phyloP scores from a whole-genome alignment of 371 early-diverging fungal genomes.

The Mucor velutinosus region DNA sequence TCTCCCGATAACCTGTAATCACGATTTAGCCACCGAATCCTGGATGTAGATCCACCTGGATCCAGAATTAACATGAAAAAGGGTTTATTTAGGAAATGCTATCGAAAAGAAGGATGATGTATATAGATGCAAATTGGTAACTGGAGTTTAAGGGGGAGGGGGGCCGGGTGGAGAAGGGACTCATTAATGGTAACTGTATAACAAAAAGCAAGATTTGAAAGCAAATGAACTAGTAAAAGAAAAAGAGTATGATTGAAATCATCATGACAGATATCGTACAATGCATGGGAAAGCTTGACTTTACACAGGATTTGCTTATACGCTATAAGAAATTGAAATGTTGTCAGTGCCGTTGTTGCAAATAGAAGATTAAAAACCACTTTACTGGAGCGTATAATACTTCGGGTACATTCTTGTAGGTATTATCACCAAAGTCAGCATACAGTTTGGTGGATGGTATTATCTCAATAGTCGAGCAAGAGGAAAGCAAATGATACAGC shows the following conservation, averaged over 20 bases:
- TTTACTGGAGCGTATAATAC: not conserved
- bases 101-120: too few relatives aligned
- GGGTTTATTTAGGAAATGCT: too few relatives aligned
- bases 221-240: not conserved
- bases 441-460: not conserved
- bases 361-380: not conserved
- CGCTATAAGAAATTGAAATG: not conserved
- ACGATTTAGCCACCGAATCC: too few relatives aligned
- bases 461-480: not conserved
- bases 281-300: not conserved
- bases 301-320: not conserved
- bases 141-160: too few relatives aligned
- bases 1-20: too few relatives aligned
- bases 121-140: too few relatives aligned
- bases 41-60: too few relatives aligned
- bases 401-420: not conserved
- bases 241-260: not conserved
- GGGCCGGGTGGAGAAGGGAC: too few relatives aligned
- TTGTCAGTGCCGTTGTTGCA: not conserved
- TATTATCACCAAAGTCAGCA: slow-evolving; percentile 2
- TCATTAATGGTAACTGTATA: not conserved
- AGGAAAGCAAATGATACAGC: not conserved
- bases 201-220: not conserved
- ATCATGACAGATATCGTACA: not conserved
- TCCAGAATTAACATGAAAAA: too few relatives aligned